Conservation (phyloP, 768 basidiomycete genomes). For the Lactifluus piperatus region DNA sequence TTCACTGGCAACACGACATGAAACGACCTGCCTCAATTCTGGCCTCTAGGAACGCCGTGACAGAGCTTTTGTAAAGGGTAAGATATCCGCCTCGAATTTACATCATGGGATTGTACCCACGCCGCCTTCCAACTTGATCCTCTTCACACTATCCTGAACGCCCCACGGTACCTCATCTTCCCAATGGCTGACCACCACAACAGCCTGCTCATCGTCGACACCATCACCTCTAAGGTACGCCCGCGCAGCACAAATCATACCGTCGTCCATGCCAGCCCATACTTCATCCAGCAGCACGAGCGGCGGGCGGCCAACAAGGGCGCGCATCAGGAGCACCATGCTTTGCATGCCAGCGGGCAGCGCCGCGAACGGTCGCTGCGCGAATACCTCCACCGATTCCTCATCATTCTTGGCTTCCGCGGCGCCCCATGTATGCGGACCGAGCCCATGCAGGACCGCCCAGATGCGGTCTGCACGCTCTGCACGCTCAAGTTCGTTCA, state of each 20-base stretch:
- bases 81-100: not conserved
- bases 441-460: conserved; percentile 56
- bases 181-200: conserved; percentile 85
- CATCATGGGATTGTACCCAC: conserved; percentile 14
- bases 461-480: conserved; percentile 39
- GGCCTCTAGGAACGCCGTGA: no score
- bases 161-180: conserved; percentile 88
- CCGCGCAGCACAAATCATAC: conserved; percentile 58
- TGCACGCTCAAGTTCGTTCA: conserved; percentile 31
- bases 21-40: no score
- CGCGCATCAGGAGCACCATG: conserved; percentile 76
- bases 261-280: conserved; percentile 86
- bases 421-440: conserved; percentile 44
- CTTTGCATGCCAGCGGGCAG: conserved; percentile 71
- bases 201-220: conserved; percentile 55
- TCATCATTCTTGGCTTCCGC: not conserved
- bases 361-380: conserved; percentile 45
- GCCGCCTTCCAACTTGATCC: conserved; percentile 31
- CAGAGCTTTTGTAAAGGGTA: no score
- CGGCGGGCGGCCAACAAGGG: conserved; percentile 64
- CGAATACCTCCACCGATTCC: conserved; percentile 33
- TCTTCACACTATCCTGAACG: conserved; percentile 41
- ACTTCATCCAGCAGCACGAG: conserved; percentile 86
- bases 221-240: conserved; percentile 48
- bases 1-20: no score